Evolutionary conservation across 2,329 filamentous ascomycete genomes (phyloP), one percentile per base, ranked within the genome.

Genomic region (Fusarium neocosmosporiellum): DNA sequence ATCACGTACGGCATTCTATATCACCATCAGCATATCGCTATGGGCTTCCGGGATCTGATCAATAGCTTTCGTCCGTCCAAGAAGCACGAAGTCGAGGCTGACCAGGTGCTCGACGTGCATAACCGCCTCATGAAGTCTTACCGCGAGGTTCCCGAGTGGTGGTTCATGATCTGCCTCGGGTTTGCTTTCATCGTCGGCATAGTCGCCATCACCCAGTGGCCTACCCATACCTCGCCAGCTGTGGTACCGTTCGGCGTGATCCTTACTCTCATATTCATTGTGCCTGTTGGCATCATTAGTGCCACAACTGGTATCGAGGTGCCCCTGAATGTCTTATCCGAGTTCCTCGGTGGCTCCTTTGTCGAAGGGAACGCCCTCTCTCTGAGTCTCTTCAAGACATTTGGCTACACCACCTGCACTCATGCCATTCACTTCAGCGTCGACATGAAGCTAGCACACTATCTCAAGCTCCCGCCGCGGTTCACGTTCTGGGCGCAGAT

Each of bases 351-450:
- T n/a, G 85, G 85, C 5, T 79, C 80, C 5, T 82, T 81, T 69
- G 80, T 82, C 4, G 74, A 81, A 7, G 85, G 85, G 24, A 85
- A 85, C 53, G 83, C 85, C 2, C 72, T 86, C n/a, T 84, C 81
- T 48, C 84, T 86, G 80, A 84, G 83, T 77, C 85, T 82, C 74
- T 86, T 87, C 79, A 87, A 87, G 78, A 78, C 81, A 1, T 84
- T 80, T 36, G 82, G 78, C 41, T 82, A 79, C 65, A 77, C 82
- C 16, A 79, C 81, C 0, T 80, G 78, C 14, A 77, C 78, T 2
- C 81, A 83, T 22, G 81, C 82, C 1, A 70, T 84, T 4, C 74
- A 76, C 58, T 84, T 84, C 58, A 79, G 71, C 60, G 79, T 71
- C 50, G 83, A 80, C 50, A 71, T 81, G 53, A 83, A 83, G 71